A percentile compares a stretch with the other conserved stretches of the same genome.
Evolutionary conservation across 1,284 basidiomycete species (phyloP).

Genomic region (Fistulinella cinereoalba): DNA sequence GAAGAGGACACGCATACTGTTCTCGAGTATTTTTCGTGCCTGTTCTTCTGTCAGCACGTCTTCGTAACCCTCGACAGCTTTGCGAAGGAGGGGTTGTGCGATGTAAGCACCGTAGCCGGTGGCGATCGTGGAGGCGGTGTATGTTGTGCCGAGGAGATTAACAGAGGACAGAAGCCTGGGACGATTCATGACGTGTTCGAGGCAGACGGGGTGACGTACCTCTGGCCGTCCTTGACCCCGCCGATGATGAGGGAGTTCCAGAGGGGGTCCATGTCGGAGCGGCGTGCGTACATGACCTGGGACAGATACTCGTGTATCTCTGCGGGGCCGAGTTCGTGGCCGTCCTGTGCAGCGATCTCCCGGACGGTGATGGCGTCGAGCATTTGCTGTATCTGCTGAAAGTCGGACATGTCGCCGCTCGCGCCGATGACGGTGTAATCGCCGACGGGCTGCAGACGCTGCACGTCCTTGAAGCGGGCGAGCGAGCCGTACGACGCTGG

Average conservation of each 20-base stretch:
- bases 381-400: conserved; percentile 86
- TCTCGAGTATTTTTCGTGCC: conserved; percentile 77
- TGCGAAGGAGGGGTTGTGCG: conserved; percentile 89
- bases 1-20: conserved; percentile 92
- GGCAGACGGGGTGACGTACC: too few relatives aligned
- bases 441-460: conserved; percentile 85
- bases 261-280: conserved; percentile 88
- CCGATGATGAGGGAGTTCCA: conserved; percentile 97
- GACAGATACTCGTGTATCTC: conserved; percentile 95
- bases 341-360: conserved; percentile 81
- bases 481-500: conserved; percentile 96
- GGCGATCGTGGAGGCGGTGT: conserved; percentile 90
- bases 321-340: conserved; percentile 79
- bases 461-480: conserved; percentile 94
- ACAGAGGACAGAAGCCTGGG: conserved; percentile 91
- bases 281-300: conserved; percentile 87
- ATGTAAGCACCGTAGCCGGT: conserved; percentile 97
- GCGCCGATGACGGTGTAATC: conserved; percentile 86
- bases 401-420: conserved; percentile 97
- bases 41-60: conserved; percentile 75
- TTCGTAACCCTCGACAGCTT: conserved; percentile 84
- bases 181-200: too few relatives aligned
- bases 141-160: conserved; percentile 96
- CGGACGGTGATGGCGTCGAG: conserved; percentile 74
- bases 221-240: conserved; percentile 81